phyloP scores from a whole-genome alignment of 225 moss, liverwort and hornwort species.

The Climacium dendroides region DNA sequence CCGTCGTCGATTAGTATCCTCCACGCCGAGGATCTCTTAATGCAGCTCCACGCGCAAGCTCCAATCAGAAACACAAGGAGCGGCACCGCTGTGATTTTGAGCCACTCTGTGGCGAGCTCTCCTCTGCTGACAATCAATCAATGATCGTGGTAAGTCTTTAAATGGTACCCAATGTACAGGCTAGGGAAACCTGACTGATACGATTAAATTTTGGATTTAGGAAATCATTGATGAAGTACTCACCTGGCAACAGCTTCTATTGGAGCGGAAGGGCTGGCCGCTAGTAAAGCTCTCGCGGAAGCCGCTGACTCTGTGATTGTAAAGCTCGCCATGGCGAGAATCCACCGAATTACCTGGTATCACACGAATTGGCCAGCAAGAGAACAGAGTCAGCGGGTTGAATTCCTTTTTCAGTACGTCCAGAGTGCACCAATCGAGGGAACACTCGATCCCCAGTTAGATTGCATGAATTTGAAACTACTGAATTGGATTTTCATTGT shows the following conservation, averaged over 20 bases:
- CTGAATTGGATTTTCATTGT: background rate
- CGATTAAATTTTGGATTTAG: accelerated
- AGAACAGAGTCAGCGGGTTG: background rate
- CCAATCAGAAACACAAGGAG: background rate
- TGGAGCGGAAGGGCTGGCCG: background rate
- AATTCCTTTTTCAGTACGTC: accelerated
- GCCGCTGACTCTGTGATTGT: background rate
- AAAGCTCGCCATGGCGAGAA: background rate
- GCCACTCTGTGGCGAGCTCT: background rate
- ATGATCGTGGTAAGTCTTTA: no score
- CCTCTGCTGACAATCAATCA: background rate
- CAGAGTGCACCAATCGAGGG: background rate
- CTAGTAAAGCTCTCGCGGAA: background rate
- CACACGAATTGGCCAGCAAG: background rate
- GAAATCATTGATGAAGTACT: background rate
- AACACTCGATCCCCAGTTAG: accelerated
- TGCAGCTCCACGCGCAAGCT: background rate
- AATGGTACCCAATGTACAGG: background rate
- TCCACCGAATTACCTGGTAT: background rate
- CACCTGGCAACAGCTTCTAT: background rate
- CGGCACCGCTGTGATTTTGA: background rate
- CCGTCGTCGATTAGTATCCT: background rate
- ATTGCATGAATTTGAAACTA: background rate
- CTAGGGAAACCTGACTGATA: no score
- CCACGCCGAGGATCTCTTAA: background rate